Base-by-base conservation (phyloP, 169 alveolate species). In the Cryptosporidium viatorum region DNA sequence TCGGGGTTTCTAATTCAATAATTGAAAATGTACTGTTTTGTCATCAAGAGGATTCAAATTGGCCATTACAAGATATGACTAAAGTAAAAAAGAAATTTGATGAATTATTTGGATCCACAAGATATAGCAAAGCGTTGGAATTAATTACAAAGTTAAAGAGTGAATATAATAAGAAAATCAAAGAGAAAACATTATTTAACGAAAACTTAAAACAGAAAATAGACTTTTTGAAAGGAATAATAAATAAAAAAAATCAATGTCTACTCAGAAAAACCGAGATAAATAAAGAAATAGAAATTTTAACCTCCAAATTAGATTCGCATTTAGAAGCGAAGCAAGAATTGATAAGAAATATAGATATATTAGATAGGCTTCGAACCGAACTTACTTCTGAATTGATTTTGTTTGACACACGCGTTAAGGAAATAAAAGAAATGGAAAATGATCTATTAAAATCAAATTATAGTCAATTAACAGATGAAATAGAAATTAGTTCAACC, bases 1-100 rank as follows among this genome's bases (percentile, higher is more conserved):
- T 97, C 98, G 99, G 98, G 33, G 96, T 97, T 3, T 94, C 98
- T 6, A 94, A 94, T 71, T 98, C 99, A 3, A 93, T 98, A 18
- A 93, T 97, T 59, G 99, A 97, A 85, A 96, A 96, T 91, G 99
- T 98, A 23, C 93, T 96, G n/a, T 97, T 98, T 92, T 98, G 99
- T 85, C 99, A 98, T 91, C 99, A 98, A 89, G 99, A 98, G 91
- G 99, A 98, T 71, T 96, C 96, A 58, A 93, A 95, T 69, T 98
- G 99, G 99, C 99, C 99, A 26, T 93, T 98, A 86, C 94, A 96
- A 75, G 99, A 97, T 33, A 91, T 95, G 43, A 92, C 96, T 37
- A 96, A 96, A 85, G 95, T 98, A 59, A 98, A 98, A 94, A 96
- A 98, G 91, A 96, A 96, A 71, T 98, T 98, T 91, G 99, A 98